Evolutionary conservation across 306 rosid species (phyloP).

Genomic region (Canavalia ensiformis): DNA sequence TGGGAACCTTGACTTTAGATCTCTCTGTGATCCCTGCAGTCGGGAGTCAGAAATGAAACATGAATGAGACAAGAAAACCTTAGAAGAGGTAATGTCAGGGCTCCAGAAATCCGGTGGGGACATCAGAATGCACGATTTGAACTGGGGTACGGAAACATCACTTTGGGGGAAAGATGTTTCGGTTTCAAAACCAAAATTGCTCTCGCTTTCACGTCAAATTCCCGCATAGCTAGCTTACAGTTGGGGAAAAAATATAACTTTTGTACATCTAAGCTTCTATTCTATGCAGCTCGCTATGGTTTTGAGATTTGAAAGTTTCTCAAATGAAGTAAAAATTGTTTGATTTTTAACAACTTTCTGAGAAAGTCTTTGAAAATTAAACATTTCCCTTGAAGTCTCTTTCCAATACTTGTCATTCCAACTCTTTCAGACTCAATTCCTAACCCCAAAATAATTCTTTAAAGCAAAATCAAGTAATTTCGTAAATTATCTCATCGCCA

Average conservation of each 20-base stretch:
- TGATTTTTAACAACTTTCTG: no score
- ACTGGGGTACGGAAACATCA: no score
- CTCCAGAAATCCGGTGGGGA: no score
- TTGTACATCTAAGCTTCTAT: neutral
- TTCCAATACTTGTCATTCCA: no score
- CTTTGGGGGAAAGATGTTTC: no score
- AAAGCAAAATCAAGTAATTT: neutral
- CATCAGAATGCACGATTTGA: no score
- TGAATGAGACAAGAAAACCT: neutral
- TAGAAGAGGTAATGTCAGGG: neutral
- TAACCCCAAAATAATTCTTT: neutral
- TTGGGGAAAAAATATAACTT: neutral
- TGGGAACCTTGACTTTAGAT: conserved; percentile 89
- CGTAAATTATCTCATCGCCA: neutral
- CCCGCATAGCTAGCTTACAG: no score
- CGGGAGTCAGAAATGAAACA: conserved; percentile 50
- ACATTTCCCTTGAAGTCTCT: no score
- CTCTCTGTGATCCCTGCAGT: conserved; percentile 92
- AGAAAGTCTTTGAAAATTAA: no score
- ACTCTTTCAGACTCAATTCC: neutral
- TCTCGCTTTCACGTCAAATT: no score
- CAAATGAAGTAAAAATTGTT: neutral
- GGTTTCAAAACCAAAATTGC: no score
- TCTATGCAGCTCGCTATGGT: no score
- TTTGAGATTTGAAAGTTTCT: neutral